These are phyloP conservation scores for Hypoxylon sp. DNA, from an alignment of 2,329 filamentous ascomycete species.

Conservation along the genomic window DNA sequence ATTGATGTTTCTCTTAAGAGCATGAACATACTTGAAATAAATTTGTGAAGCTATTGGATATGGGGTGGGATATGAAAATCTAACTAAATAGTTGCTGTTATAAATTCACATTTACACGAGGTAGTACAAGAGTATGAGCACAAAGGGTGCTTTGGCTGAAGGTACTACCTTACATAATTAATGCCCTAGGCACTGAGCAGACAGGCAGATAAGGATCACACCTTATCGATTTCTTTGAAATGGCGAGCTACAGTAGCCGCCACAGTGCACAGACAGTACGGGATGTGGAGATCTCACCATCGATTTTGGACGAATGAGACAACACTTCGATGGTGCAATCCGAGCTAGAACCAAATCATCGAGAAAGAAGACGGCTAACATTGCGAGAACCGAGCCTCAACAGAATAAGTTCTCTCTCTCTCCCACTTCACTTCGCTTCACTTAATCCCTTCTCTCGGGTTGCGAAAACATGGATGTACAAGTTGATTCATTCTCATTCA, in stretches of 20 bases:
- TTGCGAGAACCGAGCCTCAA: slow-evolving; percentile 47
- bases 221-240: slow-evolving; percentile 1
- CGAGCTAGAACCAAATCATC: slow-evolving; percentile 50
- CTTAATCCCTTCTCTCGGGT: slow-evolving; percentile 22
- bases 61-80: neutral
- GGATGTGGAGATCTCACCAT: slow-evolving; percentile 30
- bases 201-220: neutral
- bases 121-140: neutral
- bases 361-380: slow-evolving; percentile 38
- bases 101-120: neutral
- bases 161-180: too few relatives aligned
- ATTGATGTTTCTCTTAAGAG: neutral
- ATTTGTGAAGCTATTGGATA: neutral
- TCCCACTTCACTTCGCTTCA: slow-evolving; percentile 48
- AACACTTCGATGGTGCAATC: slow-evolving; percentile 50
- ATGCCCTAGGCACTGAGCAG: too few relatives aligned
- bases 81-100: neutral
- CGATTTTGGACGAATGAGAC: slow-evolving; percentile 36
- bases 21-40: neutral
- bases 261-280: slow-evolving; percentile 24
- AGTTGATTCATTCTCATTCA: slow-evolving; percentile 31
- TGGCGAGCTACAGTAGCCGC: slow-evolving; percentile 18
- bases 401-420: slow-evolving; percentile 38
- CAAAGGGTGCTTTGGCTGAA: neutral
- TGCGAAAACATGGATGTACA: slow-evolving; percentile 11